These are phyloP conservation scores for Cutaneotrichosporon dermatis DNA, from an alignment of 1,284 basidiomycete species.

Conservation along the genomic window DNA sequence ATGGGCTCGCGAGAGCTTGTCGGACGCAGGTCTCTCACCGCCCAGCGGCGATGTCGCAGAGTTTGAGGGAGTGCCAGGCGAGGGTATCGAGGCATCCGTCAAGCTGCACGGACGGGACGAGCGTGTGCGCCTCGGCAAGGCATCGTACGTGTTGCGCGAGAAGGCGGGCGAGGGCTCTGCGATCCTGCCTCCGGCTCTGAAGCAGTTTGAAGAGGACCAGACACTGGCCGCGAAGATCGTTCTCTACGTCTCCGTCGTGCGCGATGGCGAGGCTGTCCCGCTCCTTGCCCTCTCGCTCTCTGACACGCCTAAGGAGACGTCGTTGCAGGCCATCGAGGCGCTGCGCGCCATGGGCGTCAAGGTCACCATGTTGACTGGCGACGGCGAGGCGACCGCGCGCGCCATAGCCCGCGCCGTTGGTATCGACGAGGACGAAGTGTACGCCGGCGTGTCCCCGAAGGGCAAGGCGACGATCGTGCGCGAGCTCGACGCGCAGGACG, in stretches of 20 bases:
- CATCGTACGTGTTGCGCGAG: slow-evolving; percentile 56
- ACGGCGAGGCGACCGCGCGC: slow-evolving; percentile 71
- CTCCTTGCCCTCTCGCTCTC: slow-evolving; percentile 71
- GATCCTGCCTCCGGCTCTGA: slow-evolving; percentile 57
- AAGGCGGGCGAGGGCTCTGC: slow-evolving; percentile 31
- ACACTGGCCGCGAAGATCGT: slow-evolving; percentile 70
- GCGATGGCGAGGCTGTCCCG: slow-evolving; percentile 51
- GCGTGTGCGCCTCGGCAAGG: slow-evolving; percentile 67
- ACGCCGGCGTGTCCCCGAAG: slow-evolving; percentile 84
- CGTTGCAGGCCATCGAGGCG: slow-evolving; percentile 70
- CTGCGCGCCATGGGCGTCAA: slow-evolving; percentile 81
- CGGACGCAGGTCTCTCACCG: slow-evolving; percentile 52
- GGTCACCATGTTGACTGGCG: slow-evolving; percentile 87
- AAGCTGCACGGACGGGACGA: slow-evolving; percentile 49
- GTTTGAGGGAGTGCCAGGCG: slow-evolving; percentile 85
- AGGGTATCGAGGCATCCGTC: slow-evolving; percentile 73
- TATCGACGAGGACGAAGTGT: slow-evolving; percentile 71
- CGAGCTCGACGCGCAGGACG: slow-evolving; percentile 62
- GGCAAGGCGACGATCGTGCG: slow-evolving; percentile 80
- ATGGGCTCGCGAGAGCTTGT: slow-evolving; percentile 67
- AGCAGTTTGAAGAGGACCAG: slow-evolving; percentile 64
- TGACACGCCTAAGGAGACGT: slow-evolving; percentile 77
- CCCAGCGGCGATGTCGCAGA: slow-evolving; percentile 50
- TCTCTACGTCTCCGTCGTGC: slow-evolving; percentile 68
- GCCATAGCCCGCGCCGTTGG: slow-evolving; percentile 84